Base-by-base conservation (phyloP, 371 early-diverging fungal genomes). In the Mucor racemosus region DNA sequence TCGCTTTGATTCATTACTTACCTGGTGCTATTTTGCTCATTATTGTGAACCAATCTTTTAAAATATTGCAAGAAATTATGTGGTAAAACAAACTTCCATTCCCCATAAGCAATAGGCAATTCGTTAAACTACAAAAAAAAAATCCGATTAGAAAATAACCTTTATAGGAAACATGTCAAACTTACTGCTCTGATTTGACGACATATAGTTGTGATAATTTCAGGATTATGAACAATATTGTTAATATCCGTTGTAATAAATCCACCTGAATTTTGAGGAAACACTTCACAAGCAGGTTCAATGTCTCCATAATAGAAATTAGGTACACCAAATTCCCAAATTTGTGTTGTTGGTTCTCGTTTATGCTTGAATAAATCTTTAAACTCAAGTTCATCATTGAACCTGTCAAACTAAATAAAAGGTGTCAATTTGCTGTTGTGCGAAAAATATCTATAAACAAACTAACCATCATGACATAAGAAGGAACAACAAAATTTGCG, bases 251-350 rank as follows among this genome's bases (percentile, higher is more conserved):
- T 69, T 17, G 64, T 73, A 26, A 73, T 41, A 61, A 66, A 69
- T 3, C 73, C 73, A 35, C 73, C 73, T 14, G 69, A 50, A 58
- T 66, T 19, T 7, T 59, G 56, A 17, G 73, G 73, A 64, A 69
- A 73, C 3, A 66, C 46, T 50, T 60, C 58, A n/a, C 17, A 35
- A 0, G 69, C 62, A 6, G 73, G 69, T 6, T 41, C 14, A 19
- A 73, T 66, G 0, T 64, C 56, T 14, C 42, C 55, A 46, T 15
- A 26, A 0, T 57, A 40, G 11, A 40, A 36, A 36, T 69, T 57
- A 21, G 66, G 58, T 2, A 61, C 56, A 36, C 73, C 73, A 66
- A 63, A 69, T 21, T 73, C 73, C 66, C 67, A 73, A 2, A 73
- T 66, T 5, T 66, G 62, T 13, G 69, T 65, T 13, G 46, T 21